phyloP scores from a whole-genome alignment of 73 alveolate genomes.

The Durusdinium trenchii region DNA sequence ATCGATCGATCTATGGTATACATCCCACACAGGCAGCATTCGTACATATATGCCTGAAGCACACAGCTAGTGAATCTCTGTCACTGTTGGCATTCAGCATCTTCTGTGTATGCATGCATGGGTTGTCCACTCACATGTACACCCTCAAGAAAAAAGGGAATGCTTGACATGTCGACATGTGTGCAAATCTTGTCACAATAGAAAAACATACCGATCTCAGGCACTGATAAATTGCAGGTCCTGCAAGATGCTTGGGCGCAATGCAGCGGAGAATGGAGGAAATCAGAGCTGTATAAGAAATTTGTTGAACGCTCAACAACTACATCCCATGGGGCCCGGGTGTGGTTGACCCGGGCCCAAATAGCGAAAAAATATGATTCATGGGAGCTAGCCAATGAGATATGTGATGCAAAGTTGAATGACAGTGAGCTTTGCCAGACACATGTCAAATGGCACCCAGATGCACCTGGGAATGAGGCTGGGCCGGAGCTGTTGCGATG shows the following conservation, averaged over 20 bases:
- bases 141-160: too few species aligned
- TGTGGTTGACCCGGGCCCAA: neutral
- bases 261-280: neutral
- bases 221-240: neutral
- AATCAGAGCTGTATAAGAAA: neutral
- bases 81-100: too few species aligned
- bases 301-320: neutral
- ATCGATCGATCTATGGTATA: too few species aligned
- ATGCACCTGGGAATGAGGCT: neutral
- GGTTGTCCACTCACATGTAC: too few species aligned
- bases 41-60: too few species aligned
- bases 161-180: too few species aligned
- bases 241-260: neutral
- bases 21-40: too few species aligned
- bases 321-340: neutral
- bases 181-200: too few species aligned
- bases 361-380: neutral
- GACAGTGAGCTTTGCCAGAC: neutral
- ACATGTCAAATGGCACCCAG: neutral
- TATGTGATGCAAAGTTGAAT: neutral
- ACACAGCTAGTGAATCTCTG: too few species aligned
- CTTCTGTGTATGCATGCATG: too few species aligned
- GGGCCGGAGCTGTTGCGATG: too few species aligned
- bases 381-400: neutral
- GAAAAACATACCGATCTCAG: too few species aligned